Evolutionary conservation across 1,139 yeast genomes (phyloP).

Genomic region (Pichia inconspicua): DNA sequence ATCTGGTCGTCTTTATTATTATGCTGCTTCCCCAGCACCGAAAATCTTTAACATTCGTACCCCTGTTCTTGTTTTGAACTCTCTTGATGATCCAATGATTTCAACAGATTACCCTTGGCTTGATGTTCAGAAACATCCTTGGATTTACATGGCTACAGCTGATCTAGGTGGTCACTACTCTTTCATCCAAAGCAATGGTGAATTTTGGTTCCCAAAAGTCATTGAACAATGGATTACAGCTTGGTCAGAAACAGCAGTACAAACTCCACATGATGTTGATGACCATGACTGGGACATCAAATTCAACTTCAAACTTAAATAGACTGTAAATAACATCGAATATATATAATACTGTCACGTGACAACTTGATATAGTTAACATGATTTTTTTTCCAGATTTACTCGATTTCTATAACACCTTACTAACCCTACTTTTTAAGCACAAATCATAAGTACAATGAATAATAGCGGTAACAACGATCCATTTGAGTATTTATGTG

Average conservation of each 20-base stretch:
- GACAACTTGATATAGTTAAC: neutral
- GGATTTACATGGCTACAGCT: constrained; percentile 44
- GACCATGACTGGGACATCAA: constrained; percentile 7
- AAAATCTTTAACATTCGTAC: constrained; percentile 49
- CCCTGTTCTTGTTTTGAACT: constrained; percentile 62
- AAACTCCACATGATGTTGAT: constrained; percentile 8
- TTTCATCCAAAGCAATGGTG: constrained; percentile 47
- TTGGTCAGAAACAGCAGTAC: constrained; percentile 33
- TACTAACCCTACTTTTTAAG: too few relatives aligned
- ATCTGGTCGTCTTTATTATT: constrained; percentile 62
- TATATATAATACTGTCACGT: neutral
- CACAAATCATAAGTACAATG: too few relatives aligned
- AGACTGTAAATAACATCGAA: neutral
- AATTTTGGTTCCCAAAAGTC: constrained; percentile 68
- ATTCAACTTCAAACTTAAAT: neutral
- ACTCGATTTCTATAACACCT: too few relatives aligned
- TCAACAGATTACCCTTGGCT: constrained; percentile 42
- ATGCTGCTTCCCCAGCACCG: constrained; percentile 56
- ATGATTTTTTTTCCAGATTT: neutral
- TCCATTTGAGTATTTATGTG: neutral
- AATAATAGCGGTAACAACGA: neutral
- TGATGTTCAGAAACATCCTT: constrained; percentile 50
- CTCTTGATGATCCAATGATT: constrained; percentile 78
- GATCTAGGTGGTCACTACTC: constrained; percentile 62
- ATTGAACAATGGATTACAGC: constrained; percentile 53